These are phyloP conservation scores for Cryoendolithus antarcticus DNA, from an alignment of 2,329 filamentous ascomycete species.

Conservation along the genomic window DNA sequence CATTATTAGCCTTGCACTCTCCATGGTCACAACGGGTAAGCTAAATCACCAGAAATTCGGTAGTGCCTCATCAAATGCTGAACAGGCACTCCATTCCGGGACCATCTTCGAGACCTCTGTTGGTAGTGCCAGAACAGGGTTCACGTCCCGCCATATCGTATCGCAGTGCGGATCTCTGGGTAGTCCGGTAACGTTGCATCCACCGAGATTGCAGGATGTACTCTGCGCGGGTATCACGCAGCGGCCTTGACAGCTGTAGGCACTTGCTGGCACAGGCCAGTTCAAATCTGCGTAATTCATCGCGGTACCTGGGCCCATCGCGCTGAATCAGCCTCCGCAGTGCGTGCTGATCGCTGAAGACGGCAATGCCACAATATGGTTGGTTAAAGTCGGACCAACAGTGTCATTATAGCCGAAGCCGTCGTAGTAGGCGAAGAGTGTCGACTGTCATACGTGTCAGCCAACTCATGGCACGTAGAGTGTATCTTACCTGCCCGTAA, in stretches of 20 bases:
- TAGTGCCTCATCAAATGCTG: too few relatives aligned
- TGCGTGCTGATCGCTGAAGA: constrained; percentile 13
- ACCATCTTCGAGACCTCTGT: constrained; percentile 2
- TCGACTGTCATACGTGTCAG: not conserved
- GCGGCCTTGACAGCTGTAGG: constrained; percentile 12
- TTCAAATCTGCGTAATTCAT: constrained; percentile 15
- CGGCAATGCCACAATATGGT: constrained; percentile 12
- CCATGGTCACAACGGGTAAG: not conserved
- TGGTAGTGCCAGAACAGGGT: constrained; percentile 1
- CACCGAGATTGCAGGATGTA: not conserved
- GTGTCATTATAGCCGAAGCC: constrained; percentile 3
- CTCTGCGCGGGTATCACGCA: not conserved
- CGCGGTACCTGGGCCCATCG: constrained; percentile 6
- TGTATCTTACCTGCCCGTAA: too few relatives aligned
- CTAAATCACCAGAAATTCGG: not conserved
- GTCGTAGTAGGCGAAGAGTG: constrained; percentile 11
- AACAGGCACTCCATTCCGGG: constrained; percentile 1
- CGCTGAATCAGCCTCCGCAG: constrained; percentile 8
- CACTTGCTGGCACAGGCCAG: constrained; percentile 15
- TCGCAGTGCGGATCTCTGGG: not conserved
- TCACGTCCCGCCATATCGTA: constrained; percentile 3
- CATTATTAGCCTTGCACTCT: not conserved
- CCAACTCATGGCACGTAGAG: not conserved
- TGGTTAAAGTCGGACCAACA: constrained; percentile 14
- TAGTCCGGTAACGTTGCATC: not conserved